Evolutionary conservation across 2,329 filamentous ascomycete genomes (phyloP), one percentile per base, ranked within the genome.

Genomic region (Endothia cerciana): DNA sequence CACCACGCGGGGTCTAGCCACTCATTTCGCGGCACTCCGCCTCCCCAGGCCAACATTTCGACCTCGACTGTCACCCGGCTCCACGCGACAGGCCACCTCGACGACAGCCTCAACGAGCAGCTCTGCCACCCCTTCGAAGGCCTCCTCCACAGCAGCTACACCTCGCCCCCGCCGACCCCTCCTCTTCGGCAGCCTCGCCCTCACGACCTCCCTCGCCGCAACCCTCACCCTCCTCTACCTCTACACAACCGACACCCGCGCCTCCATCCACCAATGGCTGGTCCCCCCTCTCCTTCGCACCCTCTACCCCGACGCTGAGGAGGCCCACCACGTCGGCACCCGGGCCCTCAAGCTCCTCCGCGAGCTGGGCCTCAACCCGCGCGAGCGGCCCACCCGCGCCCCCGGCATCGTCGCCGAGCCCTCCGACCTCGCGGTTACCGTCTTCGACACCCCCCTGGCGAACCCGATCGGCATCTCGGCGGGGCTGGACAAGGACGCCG

Each of bases 391-490:
- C 45, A 71, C 71, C 30, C 45, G 65, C 17, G 66, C 68, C 30
- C 70, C 77, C 33, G 70, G 74, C 13, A 73, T 77, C 6, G 74
- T 75, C 22, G 72, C 79, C 4, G 71, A 74, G 25, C 72, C 75
- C 19, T 76, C 74, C 4, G 80, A 78, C 60, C 72, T 85, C 40
- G 75, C 77, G 8, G 74, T 82, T 17, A 74, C 74, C 15, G 89
- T 98, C 25, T 97, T 97, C 75, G 93, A 91, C 43, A 86, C 90
- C 68, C 84, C 81, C 4, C 80, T 99, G 57, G 83, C 86, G 72
- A 98, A 97, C 78, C 95, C 95, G 1, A 89, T 99, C 72, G 95
- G 91, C 65, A 97, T 96, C 69, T 96, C 93, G n/a, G 73, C 75
- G 1, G 73, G 75, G 2, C 73, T 77, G 11, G 77, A 78, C 68